Conservation (phyloP, 345 rosid species). For the Rhodamnia argentea region DNA sequence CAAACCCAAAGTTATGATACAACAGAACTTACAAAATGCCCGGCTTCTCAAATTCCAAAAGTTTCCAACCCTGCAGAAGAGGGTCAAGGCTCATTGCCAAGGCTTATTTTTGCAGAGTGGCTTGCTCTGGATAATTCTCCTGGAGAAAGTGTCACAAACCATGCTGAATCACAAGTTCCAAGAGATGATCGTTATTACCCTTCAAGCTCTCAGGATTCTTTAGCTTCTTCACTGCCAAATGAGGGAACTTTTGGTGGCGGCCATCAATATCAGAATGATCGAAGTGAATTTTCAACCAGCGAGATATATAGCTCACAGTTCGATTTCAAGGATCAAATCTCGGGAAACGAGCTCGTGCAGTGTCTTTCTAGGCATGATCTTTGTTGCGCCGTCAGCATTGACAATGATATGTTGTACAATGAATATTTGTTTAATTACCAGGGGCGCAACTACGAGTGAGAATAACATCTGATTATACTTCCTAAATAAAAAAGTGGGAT, state of each 20-base stretch:
- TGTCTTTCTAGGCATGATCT: constrained; percentile 22
- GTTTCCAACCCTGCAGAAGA: background rate
- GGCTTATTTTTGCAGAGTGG: constrained; percentile 10
- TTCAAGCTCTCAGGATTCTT: constrained; percentile 14
- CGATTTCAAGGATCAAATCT: constrained; percentile 32
- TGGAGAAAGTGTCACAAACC: constrained; percentile 4
- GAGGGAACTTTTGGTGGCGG: constrained; percentile 15
- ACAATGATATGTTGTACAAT: constrained; percentile 24
- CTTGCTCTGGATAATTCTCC: constrained; percentile 1
- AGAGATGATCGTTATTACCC: background rate
- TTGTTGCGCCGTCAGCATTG: constrained; percentile 28
- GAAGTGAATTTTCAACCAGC: constrained; percentile 12
- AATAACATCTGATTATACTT: constrained; percentile 12
- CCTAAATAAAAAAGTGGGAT: background rate
- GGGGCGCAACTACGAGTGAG: constrained; percentile 2
- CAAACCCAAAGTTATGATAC: background rate
- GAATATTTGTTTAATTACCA: background rate
- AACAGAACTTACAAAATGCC: background rate
- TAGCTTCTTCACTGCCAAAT: constrained; percentile 3
- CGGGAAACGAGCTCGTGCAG: constrained; percentile 29
- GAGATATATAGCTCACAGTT: constrained; percentile 35
- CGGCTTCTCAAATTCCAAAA: background rate
- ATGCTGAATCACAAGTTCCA: constrained; percentile 1
- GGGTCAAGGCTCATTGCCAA: constrained; percentile 1
- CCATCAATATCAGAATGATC: constrained; percentile 8